Conservation (phyloP, 2,329 filamentous ascomycete species). For the Dactylonectria macrodidyma region DNA sequence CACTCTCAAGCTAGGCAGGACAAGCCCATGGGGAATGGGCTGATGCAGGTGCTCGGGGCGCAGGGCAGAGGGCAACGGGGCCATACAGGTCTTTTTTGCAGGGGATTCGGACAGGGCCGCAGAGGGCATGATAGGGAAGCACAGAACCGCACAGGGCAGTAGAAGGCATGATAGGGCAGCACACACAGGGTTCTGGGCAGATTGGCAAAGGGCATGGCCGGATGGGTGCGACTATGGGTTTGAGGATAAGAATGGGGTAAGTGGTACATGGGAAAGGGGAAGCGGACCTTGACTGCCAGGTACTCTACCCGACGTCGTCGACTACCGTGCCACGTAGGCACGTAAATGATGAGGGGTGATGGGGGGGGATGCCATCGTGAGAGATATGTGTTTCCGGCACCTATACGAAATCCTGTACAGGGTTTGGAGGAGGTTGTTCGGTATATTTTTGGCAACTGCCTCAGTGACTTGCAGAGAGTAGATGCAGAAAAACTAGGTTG, state of each 20-base stretch:
- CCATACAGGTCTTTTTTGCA: neutral
- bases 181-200: constrained; percentile 6
- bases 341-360: constrained; percentile 3
- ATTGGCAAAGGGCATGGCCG: constrained; percentile 24
- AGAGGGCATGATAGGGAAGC: neutral
- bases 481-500: neutral
- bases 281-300: neutral
- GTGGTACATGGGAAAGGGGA: constrained; percentile 17
- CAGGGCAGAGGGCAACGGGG: constrained; percentile 31
- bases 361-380: neutral
- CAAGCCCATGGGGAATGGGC: constrained; percentile 41
- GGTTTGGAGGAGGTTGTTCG: neutral
- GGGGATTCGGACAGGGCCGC: constrained; percentile 22
- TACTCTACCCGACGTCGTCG: no score
- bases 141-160: neutral
- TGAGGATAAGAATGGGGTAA: constrained; percentile 19
- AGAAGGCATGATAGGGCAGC: constrained; percentile 15
- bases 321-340: no score
- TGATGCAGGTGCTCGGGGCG: constrained; percentile 42
- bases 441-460: neutral
- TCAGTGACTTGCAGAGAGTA: neutral
- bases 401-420: constrained; percentile 20
- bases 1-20: constrained; percentile 13
- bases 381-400: neutral
- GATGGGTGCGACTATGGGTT: constrained; percentile 16